Conservation (phyloP, 257 asterid species). For the Leptodermis oblonga region DNA sequence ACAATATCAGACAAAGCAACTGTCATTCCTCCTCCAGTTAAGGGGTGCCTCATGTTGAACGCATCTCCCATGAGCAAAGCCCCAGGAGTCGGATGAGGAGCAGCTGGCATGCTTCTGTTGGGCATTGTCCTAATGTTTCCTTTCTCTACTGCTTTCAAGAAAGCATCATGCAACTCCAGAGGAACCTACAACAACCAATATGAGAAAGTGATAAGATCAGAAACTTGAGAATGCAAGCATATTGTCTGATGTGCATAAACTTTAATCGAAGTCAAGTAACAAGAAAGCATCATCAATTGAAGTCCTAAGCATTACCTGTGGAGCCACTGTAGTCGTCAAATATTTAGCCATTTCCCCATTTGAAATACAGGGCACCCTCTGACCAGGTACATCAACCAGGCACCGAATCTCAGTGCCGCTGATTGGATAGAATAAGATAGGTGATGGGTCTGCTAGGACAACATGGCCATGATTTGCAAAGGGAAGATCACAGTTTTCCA, state of each 20-base stretch:
- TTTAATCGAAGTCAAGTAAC: neutral
- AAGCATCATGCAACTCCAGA: constrained; percentile 40
- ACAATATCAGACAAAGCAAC: constrained; percentile 63
- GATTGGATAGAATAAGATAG: constrained; percentile 53
- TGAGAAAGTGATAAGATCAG: neutral
- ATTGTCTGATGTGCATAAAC: neutral
- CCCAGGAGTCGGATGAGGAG: constrained; percentile 59
- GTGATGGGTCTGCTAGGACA: constrained; percentile 48
- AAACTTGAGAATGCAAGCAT: neutral
- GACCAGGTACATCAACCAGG: constrained; percentile 59
- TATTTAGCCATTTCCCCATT: constrained; percentile 55
- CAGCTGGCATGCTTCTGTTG: constrained; percentile 68
- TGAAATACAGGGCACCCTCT: constrained; percentile 48
- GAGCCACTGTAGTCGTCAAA: constrained; percentile 47
- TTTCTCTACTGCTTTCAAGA: constrained; percentile 45
- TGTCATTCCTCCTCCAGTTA: constrained; percentile 75
- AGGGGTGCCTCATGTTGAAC: constrained; percentile 68
- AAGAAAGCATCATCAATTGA: neutral
- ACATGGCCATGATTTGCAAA: constrained; percentile 54
- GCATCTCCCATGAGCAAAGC: constrained; percentile 69
- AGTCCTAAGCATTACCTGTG: constrained; percentile 35
- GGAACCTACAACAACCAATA: constrained; percentile 38
- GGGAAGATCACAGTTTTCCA: constrained; percentile 54
- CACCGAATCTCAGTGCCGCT: constrained; percentile 54
- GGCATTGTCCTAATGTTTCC: constrained; percentile 64